Evolutionary conservation across 768 basidiomycete species (phyloP), one percentile per base, ranked within the genome.

Genomic region (Paxillus rubicundulus): DNA sequence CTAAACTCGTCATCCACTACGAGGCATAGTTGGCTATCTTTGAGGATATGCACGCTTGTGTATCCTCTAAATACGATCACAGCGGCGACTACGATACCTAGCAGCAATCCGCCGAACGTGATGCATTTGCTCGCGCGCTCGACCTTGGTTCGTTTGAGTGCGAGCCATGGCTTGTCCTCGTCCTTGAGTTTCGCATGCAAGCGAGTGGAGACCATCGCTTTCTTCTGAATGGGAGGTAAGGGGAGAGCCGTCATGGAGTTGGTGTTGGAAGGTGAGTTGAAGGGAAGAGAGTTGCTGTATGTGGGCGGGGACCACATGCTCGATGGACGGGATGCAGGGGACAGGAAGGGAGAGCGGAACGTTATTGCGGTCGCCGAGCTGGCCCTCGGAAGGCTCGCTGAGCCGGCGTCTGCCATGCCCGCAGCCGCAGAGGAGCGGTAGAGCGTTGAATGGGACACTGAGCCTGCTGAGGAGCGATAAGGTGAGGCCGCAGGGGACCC

Each of bases 291-390:
- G 57, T 55, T 58, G 49, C 41, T 24, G 6, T 77, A 75, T 0
- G 76, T 62, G 1, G 84, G 82, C 9, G 86, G 85, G 0, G 79
- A 73, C 86, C 86, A 87, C 0, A 85, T 58, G 13, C 79, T 74
- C 4, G 77, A 70, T 0, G 85, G 85, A n/a, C 86, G 77, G 1
- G 83, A 85, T 1, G 85, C 77, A 0, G 87, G 87, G 4, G 84
- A 79, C 48, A 87, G 79, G 71, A 87, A 87, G 1, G 87, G 84
- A 0, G 80, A 72, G 21, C 87, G 81, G 73, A 89, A 88, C 13
- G 53, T 61, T 9, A 69, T 55, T 5, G 75, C 77, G 36, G 76
- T 77, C 1, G 74, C 69, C 18, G 73, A 77, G 48, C 66, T 63
- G 27, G 61, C 68, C 28, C 81, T 66, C 13, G 82, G 80, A 45